These are phyloP conservation scores for Rhizoclosmatium sp. DNA, from an alignment of 192 early-diverging fungal genomes.

Conservation along the genomic window DNA sequence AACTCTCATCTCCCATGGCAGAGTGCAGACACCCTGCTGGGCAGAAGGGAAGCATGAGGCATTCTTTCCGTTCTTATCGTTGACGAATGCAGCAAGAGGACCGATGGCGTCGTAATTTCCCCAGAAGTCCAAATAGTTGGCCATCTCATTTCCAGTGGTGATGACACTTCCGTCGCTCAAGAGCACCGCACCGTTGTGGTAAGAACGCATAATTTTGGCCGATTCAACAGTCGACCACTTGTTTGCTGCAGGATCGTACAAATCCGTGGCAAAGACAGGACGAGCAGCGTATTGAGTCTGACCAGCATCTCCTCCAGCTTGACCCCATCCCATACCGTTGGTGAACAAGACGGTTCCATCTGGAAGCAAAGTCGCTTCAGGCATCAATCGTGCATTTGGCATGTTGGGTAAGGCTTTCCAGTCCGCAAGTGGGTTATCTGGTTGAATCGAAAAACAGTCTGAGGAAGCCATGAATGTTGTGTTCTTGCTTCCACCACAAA, in stretches of 20 bases:
- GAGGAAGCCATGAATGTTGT: conserved; percentile 11
- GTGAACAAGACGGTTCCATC: conserved; percentile 46
- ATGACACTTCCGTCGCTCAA: conserved; percentile 39
- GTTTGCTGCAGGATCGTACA: conserved; percentile 41
- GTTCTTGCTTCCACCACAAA: conserved; percentile 48
- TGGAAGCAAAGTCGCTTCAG: conserved; percentile 45
- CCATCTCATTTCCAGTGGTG: conserved; percentile 49
- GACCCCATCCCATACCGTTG: conserved; percentile 46
- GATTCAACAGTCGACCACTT: conserved; percentile 22
- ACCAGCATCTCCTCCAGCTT: conserved; percentile 48
- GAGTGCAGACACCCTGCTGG: conserved; percentile 6
- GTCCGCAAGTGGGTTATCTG: conserved; percentile 32
- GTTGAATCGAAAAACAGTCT: conserved; percentile 32
- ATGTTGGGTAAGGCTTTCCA: conserved; percentile 35
- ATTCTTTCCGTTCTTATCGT: not conserved
- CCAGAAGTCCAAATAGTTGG: conserved; percentile 49
- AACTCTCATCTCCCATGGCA: conserved; percentile 21
- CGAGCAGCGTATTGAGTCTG: conserved; percentile 38
- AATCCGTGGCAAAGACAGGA: conserved; percentile 39
- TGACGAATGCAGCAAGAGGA: not conserved
- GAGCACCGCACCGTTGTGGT: conserved; percentile 49
- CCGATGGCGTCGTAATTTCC: not conserved
- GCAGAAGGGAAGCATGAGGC: conserved; percentile 19
- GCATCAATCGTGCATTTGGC: conserved; percentile 44
- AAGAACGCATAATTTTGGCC: conserved; percentile 28